Evolutionary conservation across 2,329 filamentous ascomycete genomes (phyloP), one percentile per base, ranked within the genome.

Genomic region (Fusarium annulatum): DNA sequence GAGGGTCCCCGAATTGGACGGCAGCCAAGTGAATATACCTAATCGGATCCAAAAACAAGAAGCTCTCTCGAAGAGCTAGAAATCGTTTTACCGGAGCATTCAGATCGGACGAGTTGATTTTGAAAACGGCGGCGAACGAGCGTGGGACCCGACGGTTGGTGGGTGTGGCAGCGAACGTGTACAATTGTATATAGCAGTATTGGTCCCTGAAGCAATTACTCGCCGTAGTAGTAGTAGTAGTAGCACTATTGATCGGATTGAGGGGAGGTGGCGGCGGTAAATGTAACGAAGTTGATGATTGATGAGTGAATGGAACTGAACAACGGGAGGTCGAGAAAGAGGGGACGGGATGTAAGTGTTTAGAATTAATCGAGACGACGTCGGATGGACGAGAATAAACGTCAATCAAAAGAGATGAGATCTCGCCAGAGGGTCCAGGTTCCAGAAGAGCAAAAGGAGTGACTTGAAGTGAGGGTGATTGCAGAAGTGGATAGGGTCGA

Each of bases 391-490:
- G 71, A 74, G 59, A 72, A 71, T 71, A 76, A 76, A 71, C 69
- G 73, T 72, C 61, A 71, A 72, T 72, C 58, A 69, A 52, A 72
- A 55, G 64, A 76, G 69, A 71, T 76, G 69, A 69, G 72, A 71
- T 78, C 64, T 69, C 71, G 67, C 61, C 60, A 69, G 66, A 74
- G 66, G 69, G 69, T 74, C 74, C 67, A 71, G 68, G 71, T 69
- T 72, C 74, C 67, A 76, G 73, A 77, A 70, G 73, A 73, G 74
- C 75, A 78, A 82, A 83, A 82, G 79, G 81, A 82, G 80, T 81
- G 82, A 83, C 82, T 55, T 82, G 78, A 79, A 80, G 80, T 82
- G 80, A 83, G 80, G 69, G 80, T 79, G 80, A 81, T 78, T 78
- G 77, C 77, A 78, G 74, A 68, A 80, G 80, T 82, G 81, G 80